These are phyloP conservation scores for Clavaria fumosa DNA, from an alignment of 768 basidiomycete species.

Conservation along the genomic window DNA sequence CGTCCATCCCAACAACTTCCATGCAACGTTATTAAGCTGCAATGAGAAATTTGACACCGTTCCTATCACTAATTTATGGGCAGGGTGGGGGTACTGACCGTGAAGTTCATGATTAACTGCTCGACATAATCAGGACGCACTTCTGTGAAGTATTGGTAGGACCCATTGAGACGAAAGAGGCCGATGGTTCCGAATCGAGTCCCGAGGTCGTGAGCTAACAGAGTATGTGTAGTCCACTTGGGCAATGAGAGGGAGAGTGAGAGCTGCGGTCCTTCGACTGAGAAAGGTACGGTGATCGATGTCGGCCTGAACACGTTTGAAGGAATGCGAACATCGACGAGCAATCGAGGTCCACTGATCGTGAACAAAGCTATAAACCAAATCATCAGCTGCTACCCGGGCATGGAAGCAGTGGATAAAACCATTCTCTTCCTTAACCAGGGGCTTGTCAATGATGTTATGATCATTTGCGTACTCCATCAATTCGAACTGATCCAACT, in stretches of 20 bases:
- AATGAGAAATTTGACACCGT: neutral
- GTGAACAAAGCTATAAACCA: constrained; percentile 49
- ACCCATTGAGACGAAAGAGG: constrained; percentile 41
- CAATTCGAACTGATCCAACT: constrained; percentile 60
- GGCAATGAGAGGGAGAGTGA: constrained; percentile 54
- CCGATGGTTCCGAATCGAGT: constrained; percentile 47
- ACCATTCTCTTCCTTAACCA: constrained; percentile 78
- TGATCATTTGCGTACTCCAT: constrained; percentile 87
- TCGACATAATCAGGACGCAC: constrained; percentile 62
- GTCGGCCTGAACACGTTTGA: constrained; percentile 62
- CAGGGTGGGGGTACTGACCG: constrained; percentile 21
- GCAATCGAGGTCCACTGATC: constrained; percentile 42
- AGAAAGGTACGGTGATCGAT: constrained; percentile 50
- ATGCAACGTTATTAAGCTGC: constrained; percentile 40
- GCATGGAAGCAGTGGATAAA: constrained; percentile 2
- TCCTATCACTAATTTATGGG: neutral
- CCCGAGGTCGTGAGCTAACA: constrained; percentile 46
- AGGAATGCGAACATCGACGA: constrained; percentile 38
- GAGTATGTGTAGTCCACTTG: constrained; percentile 75
- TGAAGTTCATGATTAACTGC: constrained; percentile 51
- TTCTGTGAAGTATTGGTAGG: constrained; percentile 60
- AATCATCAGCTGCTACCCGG: constrained; percentile 1
- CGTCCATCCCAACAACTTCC: constrained; percentile 75
- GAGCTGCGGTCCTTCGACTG: constrained; percentile 41
- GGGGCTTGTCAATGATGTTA: constrained; percentile 88